Evolutionary conservation across 2,329 filamentous ascomycete genomes (phyloP), one percentile per base, ranked within the genome.

Genomic region (Claviceps digitariae): DNA sequence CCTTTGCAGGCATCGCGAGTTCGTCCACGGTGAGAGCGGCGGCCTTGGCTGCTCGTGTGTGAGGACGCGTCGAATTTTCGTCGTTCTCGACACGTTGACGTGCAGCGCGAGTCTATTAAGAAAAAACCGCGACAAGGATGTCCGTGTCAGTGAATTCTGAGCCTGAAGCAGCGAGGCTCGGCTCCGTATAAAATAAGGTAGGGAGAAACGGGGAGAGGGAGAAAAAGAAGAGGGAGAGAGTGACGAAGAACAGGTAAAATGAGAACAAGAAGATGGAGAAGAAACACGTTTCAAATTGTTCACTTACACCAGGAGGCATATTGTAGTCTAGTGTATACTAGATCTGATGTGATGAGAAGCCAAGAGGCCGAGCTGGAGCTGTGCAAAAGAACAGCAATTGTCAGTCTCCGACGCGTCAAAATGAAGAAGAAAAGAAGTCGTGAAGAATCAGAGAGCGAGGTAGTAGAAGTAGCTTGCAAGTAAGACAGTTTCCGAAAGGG

Each of bases 11-110:
- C 63, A 78, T 75, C 40, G 75, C 67, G 20, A 74, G 68, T 62
- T 85, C 85, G 61, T 84, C 83, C 61, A 75, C 78, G 64, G 74
- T 76, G 79, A 79, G 76, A 48, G 86, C 85, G 55, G 89, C 88
- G 51, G 90, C 83, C 74, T 97, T 96, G 60, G 93, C 90, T 73
- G 93, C 90, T 73, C 93, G 83, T 63, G 93, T 97, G 67, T 96
- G 75, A 23, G 53, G 53, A 73, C 90, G 89, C 72, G 86, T 88
- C 57, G 86, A 83, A 55, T 95, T 95, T 75, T 96, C 93, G 69
- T 96, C 91, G 67, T 96, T 96, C 76, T 96, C 90, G 68, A 83
- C 79, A 72, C 90, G 85, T 68, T 83, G 79, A 71, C 86, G 81
- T 64, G 82, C 76, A 67, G 80, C 75, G 71, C 87, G 85, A 75